Evolutionary conservation across 768 basidiomycete genomes (phyloP), one percentile per base, ranked within the genome.

Genomic region (Inosperma sp.): DNA sequence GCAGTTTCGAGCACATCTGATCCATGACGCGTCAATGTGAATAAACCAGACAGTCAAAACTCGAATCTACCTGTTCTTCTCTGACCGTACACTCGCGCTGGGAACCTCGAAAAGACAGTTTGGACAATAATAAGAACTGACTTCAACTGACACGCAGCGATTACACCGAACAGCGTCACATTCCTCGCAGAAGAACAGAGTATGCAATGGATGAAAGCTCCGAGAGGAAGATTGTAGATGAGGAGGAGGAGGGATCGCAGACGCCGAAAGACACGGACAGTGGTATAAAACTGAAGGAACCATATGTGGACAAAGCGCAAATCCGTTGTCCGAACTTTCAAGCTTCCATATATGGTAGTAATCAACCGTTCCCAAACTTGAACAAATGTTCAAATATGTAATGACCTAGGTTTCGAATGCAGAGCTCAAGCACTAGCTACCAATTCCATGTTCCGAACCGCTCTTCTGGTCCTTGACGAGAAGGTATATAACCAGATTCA

Each of bases 71-170:
- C 94, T 79, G 62, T 96, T 97, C 78, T 93, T 95, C 70, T 99
- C 96, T 10, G 89, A 93, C 48, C 96, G 78, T n/a, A 99, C 96
- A 60, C 93, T 96, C 2, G 96, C 96, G 64, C 87, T 93, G 1
- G 96, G 95, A 9, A 99, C 96, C 65, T 99, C 96, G 66, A 98
- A 99, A 14, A 97, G 76, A 66, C 96, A 99, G 66, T 95, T 94
- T 26, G 96, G 96, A 65, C 96, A 99, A 67, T 92, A 97, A 66
- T 98, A 99, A 35, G 90, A 91, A 64, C 91, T 89, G 65, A 98
- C 88, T 80, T 99, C 96, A 36, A 92, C 75, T 7, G 84, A 79
- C 2, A 95, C 91, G 60, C 96, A 99, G 56, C 84, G 80, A 65
- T 96, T 89, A 64, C 96, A 99, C 50, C 93, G 76, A 36, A 99